phyloP scores from a whole-genome alignment of 176 grass and related monocot species.

The Dactylis glomerata region DNA sequence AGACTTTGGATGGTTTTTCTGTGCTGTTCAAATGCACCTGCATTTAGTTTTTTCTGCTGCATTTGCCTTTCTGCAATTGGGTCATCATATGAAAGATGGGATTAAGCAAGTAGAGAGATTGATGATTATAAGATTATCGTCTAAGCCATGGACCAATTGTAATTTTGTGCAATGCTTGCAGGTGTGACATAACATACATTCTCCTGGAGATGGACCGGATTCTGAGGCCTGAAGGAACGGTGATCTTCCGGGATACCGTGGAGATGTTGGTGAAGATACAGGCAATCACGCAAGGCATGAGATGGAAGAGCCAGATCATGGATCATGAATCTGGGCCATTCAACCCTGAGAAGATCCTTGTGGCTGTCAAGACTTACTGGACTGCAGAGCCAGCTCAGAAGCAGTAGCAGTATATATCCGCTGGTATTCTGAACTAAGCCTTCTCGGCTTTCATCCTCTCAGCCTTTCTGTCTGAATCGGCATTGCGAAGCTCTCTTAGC shows the following conservation, averaged over 20 bases:
- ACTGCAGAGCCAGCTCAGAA: conserved; percentile 42
- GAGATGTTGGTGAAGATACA: conserved; percentile 57
- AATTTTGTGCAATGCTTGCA: conserved; percentile 12
- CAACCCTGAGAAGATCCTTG: conserved; percentile 76
- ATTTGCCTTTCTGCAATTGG: background rate
- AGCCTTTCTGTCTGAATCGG: background rate
- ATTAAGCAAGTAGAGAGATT: background rate
- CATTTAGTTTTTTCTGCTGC: background rate
- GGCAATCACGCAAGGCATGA: conserved; percentile 50
- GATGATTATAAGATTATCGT: background rate
- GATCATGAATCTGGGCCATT: conserved; percentile 74
- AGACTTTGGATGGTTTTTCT: background rate
- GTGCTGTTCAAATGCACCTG: background rate
- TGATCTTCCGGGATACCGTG: conserved; percentile 61
- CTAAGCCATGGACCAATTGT: background rate
- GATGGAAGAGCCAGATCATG: conserved; percentile 77
- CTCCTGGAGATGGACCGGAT: conserved; percentile 78
- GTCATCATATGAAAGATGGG: background rate
- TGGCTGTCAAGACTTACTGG: conserved; percentile 80
- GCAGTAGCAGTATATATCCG: background rate
- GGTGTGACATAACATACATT: conserved; percentile 69
- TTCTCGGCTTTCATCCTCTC: background rate
- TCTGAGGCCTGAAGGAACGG: conserved; percentile 68
- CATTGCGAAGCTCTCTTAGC: background rate
- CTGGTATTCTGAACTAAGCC: background rate